Evolutionary conservation across 306 rosid genomes (phyloP).

Genomic region (Luffa acutangula): DNA sequence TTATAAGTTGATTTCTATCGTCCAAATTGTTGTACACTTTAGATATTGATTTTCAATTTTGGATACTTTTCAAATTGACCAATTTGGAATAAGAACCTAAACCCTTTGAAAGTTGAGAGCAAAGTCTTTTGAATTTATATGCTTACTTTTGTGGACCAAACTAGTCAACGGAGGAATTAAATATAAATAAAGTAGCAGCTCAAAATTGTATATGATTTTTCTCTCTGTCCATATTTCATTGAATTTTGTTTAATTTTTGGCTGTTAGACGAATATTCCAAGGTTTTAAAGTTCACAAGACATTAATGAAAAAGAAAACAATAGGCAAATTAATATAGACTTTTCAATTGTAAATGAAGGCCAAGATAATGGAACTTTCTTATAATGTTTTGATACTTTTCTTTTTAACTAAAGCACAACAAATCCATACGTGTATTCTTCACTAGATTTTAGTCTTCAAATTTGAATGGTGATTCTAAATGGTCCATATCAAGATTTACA

Average conservation of each 20-base stretch:
- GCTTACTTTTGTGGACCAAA: background rate
- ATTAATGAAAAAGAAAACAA: background rate
- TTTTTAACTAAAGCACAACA: background rate
- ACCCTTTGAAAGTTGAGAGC: background rate
- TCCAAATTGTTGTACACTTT: background rate
- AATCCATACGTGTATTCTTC: no score
- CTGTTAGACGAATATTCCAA: background rate
- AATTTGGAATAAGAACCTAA: background rate
- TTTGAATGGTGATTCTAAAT: no score
- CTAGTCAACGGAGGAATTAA: background rate
- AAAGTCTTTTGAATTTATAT: background rate
- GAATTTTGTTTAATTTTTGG: background rate
- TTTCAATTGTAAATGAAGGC: background rate
- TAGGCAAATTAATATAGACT: background rate
- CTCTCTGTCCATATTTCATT: background rate
- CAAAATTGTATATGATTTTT: background rate
- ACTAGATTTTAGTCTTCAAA: no score
- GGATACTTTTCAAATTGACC: background rate
- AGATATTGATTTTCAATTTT: background rate
- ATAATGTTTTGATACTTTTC: background rate
- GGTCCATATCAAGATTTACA: no score
- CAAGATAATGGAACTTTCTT: background rate
- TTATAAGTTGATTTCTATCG: background rate
- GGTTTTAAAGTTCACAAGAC: background rate
- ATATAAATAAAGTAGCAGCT: background rate